Evolutionary conservation across 768 basidiomycete species (phyloP).

Genomic region (Chalciporus piperatus): DNA sequence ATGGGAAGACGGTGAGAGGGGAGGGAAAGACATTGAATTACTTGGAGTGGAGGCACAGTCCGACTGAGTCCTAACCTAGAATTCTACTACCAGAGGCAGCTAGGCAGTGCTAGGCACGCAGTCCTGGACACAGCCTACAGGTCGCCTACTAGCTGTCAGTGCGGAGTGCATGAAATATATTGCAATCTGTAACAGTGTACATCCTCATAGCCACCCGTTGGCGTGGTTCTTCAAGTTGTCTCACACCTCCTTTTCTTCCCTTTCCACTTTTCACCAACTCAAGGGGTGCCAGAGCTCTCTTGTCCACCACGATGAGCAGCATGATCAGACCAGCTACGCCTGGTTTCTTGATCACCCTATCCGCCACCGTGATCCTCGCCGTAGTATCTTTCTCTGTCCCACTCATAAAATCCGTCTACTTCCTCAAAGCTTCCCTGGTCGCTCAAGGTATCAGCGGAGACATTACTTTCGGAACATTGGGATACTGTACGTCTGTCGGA

Average conservation of each 20-base stretch:
- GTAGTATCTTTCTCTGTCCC: slow-evolving; percentile 91
- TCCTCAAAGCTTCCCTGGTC: slow-evolving; percentile 72
- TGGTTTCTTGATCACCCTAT: slow-evolving; percentile 78
- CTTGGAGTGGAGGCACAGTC: slow-evolving; percentile 30
- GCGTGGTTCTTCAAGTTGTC: too few relatives aligned
- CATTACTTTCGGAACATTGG: slow-evolving; percentile 85
- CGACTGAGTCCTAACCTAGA: too few relatives aligned
- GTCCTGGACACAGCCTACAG: too few relatives aligned
- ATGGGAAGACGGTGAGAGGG: slow-evolving; percentile 39
- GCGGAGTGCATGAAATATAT: too few relatives aligned
- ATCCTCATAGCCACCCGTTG: too few relatives aligned
- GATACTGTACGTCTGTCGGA: slow-evolving; percentile 71
- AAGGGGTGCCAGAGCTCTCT: too few relatives aligned
- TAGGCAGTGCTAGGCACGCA: too few relatives aligned
- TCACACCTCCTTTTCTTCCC: not conserved
- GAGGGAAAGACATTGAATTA: slow-evolving; percentile 34
- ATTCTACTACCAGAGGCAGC: too few relatives aligned
- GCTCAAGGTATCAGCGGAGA: slow-evolving; percentile 48
- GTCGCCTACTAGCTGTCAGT: too few relatives aligned
- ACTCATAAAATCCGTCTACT: slow-evolving; percentile 83
- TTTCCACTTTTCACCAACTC: not conserved
- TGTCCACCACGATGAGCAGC: slow-evolving; percentile 45
- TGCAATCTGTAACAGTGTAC: too few relatives aligned
- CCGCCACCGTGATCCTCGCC: slow-evolving; percentile 76
- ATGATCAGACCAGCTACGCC: slow-evolving; percentile 83